Base-by-base conservation (phyloP, 441 rosid genomes). In the Lagerstroemia fauriei region DNA sequence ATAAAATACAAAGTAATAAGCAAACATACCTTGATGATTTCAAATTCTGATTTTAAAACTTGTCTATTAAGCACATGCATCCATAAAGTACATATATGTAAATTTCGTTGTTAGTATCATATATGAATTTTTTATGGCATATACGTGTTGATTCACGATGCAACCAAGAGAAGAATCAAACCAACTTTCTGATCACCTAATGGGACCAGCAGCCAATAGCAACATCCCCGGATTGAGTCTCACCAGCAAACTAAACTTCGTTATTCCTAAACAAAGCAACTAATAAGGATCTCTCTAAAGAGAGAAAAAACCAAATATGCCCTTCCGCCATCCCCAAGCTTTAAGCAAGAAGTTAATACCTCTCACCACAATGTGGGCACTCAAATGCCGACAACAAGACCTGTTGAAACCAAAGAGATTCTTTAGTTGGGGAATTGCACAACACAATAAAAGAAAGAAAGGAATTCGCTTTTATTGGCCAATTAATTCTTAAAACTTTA, bases 171-270 rank as follows among this genome's bases (percentile, higher is more conserved):
- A 76, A 61, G 48, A 65, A 72, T 75, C 17, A 68, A 17, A 69
- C 80, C 73, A 80, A 95, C 98, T 97, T 90, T 88, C 53, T 11
- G 91, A 83, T 93, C 93, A 46, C 97, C 94, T 50, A 92, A 70
- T 81, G 88, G 89, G 73, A 95, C 86, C 76, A 89, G 85, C 89
- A 94, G 87, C 68, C 12, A 80, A 79, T 91, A 94, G 86, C 84
- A 84, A 82, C 97, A 92, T 31, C 96, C 97, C 44, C 89, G 87
- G 93, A 89, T 87, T 94, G 98, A 83, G 94, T 91, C 90, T 94
- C 97, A 25, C 98, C 99, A 1, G 98, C 98, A 88, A 95, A 96
- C 88, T 96, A 98, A 85, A 95, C 97, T 88, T 96, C 97, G 88
- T 95, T 95, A 84, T 96, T 96, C 92, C 99, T 93, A 80, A 31